Percentiles rank a stretch among this genome's conserved stretches.
Evolutionary conservation across 495 filamentous ascomycete genomes (phyloP).

Genomic region (Penicillium bialowiezense): DNA sequence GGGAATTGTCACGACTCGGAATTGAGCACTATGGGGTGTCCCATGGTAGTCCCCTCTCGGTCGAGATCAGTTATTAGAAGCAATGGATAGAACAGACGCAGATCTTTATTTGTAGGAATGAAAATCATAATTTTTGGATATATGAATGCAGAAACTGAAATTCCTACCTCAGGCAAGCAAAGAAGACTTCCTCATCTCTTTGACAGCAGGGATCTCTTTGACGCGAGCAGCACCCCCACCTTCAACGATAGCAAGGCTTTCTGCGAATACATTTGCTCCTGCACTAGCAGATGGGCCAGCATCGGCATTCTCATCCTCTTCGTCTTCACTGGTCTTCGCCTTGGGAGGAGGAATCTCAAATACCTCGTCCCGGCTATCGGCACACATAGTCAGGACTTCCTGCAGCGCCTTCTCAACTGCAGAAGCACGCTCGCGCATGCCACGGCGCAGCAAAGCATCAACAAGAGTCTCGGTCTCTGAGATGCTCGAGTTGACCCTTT

Average conservation of each 20-base stretch:
- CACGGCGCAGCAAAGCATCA: constrained; percentile 68
- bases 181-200: constrained; percentile 51
- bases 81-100: too few species aligned
- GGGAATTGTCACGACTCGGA: too few species aligned
- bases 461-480: constrained; percentile 70
- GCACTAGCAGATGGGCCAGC: constrained; percentile 22
- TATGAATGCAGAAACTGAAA: background rate
- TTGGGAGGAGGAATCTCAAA: constrained; percentile 42
- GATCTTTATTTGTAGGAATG: too few species aligned
- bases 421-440: constrained; percentile 82
- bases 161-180: constrained; percentile 44
- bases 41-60: too few species aligned
- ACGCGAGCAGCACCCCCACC: constrained; percentile 15
- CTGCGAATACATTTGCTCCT: constrained; percentile 39
- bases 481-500: constrained; percentile 70
- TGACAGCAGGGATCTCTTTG: constrained; percentile 41
- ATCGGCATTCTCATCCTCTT: constrained; percentile 11
- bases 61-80: too few species aligned
- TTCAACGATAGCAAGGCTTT: constrained; percentile 34
- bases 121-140: background rate
- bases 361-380: constrained; percentile 61
- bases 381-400: constrained; percentile 69
- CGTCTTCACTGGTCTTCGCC: constrained; percentile 14
- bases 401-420: constrained; percentile 70
- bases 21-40: too few species aligned